A percentile compares a stretch with the other conserved stretches of the same genome.
phyloP scores from a whole-genome alignment of 1,284 basidiomycete genomes.

The Quambalaria eucalypti region DNA sequence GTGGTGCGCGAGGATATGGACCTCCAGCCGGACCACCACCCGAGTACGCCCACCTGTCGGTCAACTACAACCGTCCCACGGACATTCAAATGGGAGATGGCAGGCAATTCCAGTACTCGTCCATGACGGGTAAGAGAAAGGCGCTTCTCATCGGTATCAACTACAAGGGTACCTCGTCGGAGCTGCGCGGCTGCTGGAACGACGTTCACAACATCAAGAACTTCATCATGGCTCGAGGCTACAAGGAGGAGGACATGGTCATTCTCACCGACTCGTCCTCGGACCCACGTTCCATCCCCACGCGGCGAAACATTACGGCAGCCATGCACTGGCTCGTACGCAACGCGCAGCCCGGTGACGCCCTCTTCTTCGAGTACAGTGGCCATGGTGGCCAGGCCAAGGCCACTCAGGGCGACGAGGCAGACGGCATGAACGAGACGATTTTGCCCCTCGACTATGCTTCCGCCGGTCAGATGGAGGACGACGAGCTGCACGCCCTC shows the following conservation, averaged over 20 bases:
- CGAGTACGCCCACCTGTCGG: slow-evolving; percentile 25
- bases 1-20: slow-evolving; percentile 22
- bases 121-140: slow-evolving; percentile 43
- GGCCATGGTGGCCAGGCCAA: slow-evolving; percentile 46
- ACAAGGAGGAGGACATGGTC: slow-evolving; percentile 46
- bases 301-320: slow-evolving; percentile 43
- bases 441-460: slow-evolving; percentile 45
- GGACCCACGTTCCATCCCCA: slow-evolving; percentile 40
- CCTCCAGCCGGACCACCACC: slow-evolving; percentile 21
- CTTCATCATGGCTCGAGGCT: slow-evolving; percentile 30
- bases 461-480: slow-evolving; percentile 41
- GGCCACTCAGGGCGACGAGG: slow-evolving; percentile 42
- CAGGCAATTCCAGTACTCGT: slow-evolving; percentile 35
- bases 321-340: slow-evolving; percentile 47
- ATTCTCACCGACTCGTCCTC: slow-evolving; percentile 39
- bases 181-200: slow-evolving; percentile 45
- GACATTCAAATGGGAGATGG: slow-evolving; percentile 20
- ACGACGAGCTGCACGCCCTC: slow-evolving; percentile 45
- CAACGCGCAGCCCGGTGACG: slow-evolving; percentile 38
- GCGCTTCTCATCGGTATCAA: slow-evolving; percentile 46
- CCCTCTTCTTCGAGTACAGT: slow-evolving; percentile 45
- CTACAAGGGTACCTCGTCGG: slow-evolving; percentile 31
- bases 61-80: slow-evolving; percentile 30
- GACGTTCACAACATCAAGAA: slow-evolving; percentile 43
- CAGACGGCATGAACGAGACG: slow-evolving; percentile 46